These are phyloP conservation scores for Starmerella apicola DNA, from an alignment of 805 yeast genomes.

Conservation along the genomic window DNA sequence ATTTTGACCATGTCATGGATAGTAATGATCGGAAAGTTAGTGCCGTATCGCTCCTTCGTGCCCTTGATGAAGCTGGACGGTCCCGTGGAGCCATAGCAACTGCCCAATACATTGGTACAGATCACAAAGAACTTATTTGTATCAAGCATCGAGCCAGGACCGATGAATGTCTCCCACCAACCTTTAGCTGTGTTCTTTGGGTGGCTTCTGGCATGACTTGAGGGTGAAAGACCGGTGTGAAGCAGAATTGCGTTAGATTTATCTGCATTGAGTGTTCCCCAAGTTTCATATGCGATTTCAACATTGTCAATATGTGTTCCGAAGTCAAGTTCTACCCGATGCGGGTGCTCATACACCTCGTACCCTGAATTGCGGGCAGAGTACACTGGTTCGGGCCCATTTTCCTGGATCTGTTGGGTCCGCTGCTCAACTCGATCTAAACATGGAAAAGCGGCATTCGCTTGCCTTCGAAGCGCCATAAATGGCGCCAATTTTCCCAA, in stretches of 20 bases:
- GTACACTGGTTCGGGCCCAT: constrained; percentile 82
- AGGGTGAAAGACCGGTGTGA: constrained; percentile 87
- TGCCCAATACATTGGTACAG: constrained; percentile 87
- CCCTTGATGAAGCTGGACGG: constrained; percentile 73
- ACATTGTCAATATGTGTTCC: constrained; percentile 68
- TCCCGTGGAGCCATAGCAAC: constrained; percentile 92
- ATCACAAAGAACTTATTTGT: constrained; percentile 70
- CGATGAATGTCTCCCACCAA: constrained; percentile 95
- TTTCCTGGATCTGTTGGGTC: constrained; percentile 30
- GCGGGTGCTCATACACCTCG: constrained; percentile 32
- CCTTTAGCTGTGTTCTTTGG: constrained; percentile 57
- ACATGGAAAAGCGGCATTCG: constrained; percentile 59
- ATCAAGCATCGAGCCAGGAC: constrained; percentile 65
- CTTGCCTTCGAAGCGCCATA: too few relatives aligned
- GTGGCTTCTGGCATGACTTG: constrained; percentile 85
- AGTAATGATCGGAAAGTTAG: constrained; percentile 76
- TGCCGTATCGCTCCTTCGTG: constrained; percentile 56
- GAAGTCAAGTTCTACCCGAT: constrained; percentile 55
- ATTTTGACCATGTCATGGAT: constrained; percentile 87
- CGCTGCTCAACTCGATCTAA: constrained; percentile 56
- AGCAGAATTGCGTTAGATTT: constrained; percentile 63
- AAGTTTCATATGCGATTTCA: constrained; percentile 81
- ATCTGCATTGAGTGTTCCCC: constrained; percentile 62
- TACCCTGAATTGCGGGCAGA: constrained; percentile 54
- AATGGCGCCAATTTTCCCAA: too few relatives aligned